Evolutionary conservation across 2,329 filamentous ascomycete genomes (phyloP), one percentile per base, ranked within the genome.

Genomic region (Fusarium stilboides): DNA sequence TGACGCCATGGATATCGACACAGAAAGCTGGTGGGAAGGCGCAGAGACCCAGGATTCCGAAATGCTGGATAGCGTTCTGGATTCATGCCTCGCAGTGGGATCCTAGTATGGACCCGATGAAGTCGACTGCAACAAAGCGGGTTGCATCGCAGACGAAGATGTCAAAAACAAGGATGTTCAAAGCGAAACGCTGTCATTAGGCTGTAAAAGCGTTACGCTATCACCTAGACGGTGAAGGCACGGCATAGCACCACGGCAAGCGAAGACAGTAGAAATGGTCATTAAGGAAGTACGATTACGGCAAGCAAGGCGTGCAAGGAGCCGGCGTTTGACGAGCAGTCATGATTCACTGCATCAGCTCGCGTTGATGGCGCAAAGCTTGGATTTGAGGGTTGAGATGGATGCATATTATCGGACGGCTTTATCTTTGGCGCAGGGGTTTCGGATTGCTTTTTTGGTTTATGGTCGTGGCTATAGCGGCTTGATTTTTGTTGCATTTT

Each of bases 1-100:
- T 3, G 86, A 89, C 56, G 77, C 82, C n/a, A 90, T 89, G 87
- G 88, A 90, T 10, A 78, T 88, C 44, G 88, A 91, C 73, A 77
- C 77, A 19, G 87, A 89, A 14, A 77, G 81, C n/a, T 83, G 83
- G 69, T 92, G 90, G 90, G 88, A 90, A 47, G 90, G 89, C 4
- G 85, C 85, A 39, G 85, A 86, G 47, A 68, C 71, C 4, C 77
- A 81, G 31, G 88, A 90, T 66, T 82, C 82, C 71, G 80, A 83
- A 47, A 78, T 83, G 56, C 80, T 91, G 26, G 85, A 91, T 69
- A 80, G 77, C 40, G 81, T 91, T 17, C 80, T 91, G 51, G 87
- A 89, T 62, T 87, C 86, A 5, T 86, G 85, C 62, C 78, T 89
- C 34, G 82, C 84, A 9, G 85, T 84, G 58, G 81, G 80, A 42